Conservation (phyloP, 768 basidiomycete genomes). For the Dioszegia crocea region DNA sequence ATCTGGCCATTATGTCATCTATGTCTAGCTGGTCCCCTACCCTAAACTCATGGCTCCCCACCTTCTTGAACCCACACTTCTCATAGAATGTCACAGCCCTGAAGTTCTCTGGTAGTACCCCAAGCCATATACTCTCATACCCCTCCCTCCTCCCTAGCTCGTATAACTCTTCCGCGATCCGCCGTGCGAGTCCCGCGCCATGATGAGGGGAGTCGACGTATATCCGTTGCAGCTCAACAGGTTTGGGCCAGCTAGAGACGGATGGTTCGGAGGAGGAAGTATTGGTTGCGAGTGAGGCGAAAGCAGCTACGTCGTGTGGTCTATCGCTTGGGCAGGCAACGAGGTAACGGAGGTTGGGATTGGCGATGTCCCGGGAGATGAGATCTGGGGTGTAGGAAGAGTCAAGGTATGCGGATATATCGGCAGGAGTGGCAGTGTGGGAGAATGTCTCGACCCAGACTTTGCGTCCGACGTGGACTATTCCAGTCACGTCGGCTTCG, state of each 20-base stretch:
- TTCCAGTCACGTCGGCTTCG: slow-evolving; percentile 1
- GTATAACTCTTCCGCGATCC: slow-evolving; percentile 1
- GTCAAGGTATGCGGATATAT: slow-evolving; percentile 10
- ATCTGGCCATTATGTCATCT: slow-evolving; percentile 14
- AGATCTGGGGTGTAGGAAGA: neutral
- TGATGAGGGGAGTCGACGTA: slow-evolving; percentile 15
- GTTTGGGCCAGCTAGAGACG: slow-evolving; percentile 4
- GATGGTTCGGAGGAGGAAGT: slow-evolving; percentile 4
- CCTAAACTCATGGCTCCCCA: slow-evolving; percentile 13
- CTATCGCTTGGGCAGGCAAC: neutral
- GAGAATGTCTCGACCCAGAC: slow-evolving; percentile 12
- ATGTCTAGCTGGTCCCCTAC: slow-evolving; percentile 2
- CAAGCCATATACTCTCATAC: slow-evolving; percentile 14
- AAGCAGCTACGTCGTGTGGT: neutral
- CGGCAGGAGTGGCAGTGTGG: neutral
- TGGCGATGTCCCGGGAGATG: neutral
- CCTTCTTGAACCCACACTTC: slow-evolving; percentile 16
- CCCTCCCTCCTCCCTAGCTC: neutral
- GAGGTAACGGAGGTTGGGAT: neutral
- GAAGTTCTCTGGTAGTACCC: slow-evolving; percentile 8
- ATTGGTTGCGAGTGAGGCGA: neutral
- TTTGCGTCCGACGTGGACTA: slow-evolving; percentile 4
- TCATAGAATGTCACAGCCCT: slow-evolving; percentile 16
- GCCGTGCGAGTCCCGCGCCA: slow-evolving; percentile 9
- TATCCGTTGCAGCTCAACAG: slow-evolving; percentile 12